These are phyloP conservation scores for Lophiostoma macrostomum DNA, from an alignment of 495 filamentous ascomycete genomes.

Conservation along the genomic window DNA sequence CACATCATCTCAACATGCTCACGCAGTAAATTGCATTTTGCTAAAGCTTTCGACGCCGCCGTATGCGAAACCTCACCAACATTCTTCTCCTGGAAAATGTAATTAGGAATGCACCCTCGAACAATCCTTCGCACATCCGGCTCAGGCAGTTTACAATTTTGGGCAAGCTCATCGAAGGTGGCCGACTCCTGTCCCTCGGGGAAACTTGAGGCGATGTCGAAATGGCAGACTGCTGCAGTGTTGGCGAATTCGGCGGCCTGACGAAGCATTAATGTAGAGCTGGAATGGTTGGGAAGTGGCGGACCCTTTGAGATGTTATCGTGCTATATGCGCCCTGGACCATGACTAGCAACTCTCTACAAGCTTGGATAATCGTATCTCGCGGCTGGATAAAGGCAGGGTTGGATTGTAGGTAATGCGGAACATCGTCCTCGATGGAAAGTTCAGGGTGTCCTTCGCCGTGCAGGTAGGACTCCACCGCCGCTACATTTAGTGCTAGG, in stretches of 20 bases:
- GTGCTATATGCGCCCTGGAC: no score
- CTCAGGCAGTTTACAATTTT: neutral
- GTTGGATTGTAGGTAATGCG: no score
- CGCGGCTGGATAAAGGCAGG: no score
- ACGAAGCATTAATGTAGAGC: no score
- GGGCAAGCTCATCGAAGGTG: neutral
- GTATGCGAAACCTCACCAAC: slow-evolving; percentile 54
- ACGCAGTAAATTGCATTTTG: neutral
- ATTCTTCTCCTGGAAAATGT: slow-evolving; percentile 54
- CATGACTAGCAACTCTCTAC: no score
- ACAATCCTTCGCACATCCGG: neutral
- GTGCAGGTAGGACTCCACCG: no score
- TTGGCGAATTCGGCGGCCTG: neutral
- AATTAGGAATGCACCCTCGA: slow-evolving; percentile 47
- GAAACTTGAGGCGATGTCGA: neutral
- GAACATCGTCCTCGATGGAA: no score
- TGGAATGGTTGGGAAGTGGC: no score
- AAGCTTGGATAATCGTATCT: no score
- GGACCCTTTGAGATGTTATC: no score
- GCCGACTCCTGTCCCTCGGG: neutral
- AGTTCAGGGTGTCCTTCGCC: no score
- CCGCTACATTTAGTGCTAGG: no score
- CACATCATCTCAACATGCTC: neutral
- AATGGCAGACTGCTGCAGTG: neutral
- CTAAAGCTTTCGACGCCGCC: slow-evolving; percentile 34